These are phyloP conservation scores for Mortierella polycephala DNA, from an alignment of 371 early-diverging fungal genomes.

Conservation along the genomic window DNA sequence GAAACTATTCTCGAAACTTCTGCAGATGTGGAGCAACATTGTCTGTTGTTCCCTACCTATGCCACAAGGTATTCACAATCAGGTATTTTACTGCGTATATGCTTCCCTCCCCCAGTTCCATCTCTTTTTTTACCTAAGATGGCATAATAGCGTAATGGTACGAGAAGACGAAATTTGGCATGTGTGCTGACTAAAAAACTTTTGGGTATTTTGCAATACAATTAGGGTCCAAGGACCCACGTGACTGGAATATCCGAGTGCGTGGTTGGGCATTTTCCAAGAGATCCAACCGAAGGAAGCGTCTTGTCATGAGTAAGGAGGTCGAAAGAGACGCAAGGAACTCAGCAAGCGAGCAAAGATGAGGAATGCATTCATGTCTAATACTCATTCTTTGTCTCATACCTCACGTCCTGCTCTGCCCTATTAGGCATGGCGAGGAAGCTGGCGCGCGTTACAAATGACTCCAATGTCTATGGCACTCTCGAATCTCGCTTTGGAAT, in stretches of 20 bases:
- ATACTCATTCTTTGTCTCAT: too few relatives aligned
- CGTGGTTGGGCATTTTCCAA: constrained; percentile 55
- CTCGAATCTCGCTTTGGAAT: constrained; percentile 58
- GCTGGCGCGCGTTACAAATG: constrained; percentile 55
- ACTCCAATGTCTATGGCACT: constrained; percentile 45
- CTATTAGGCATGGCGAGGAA: constrained; percentile 54
- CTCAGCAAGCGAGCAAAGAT: neutral
- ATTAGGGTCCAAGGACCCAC: constrained; percentile 44
- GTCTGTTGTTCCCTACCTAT: constrained; percentile 52
- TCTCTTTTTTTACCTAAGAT: neutral
- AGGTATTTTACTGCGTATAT: constrained; percentile 7
- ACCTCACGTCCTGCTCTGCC: neutral
- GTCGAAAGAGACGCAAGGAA: neutral
- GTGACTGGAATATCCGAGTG: constrained; percentile 52
- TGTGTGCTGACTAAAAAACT: constrained; percentile 14
- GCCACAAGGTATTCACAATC: constrained; percentile 45
- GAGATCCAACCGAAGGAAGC: constrained; percentile 45
- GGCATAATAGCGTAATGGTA: too few relatives aligned
- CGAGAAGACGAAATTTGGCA: neutral
- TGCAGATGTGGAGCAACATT: constrained; percentile 44
- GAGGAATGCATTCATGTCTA: too few relatives aligned
- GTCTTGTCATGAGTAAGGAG: constrained; percentile 50
- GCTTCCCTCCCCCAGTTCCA: too few relatives aligned
- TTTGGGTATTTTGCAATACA: neutral
- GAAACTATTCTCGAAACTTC: neutral